A percentile compares a stretch with the other conserved stretches of the same genome.
Conservation (phyloP, 768 basidiomycete genomes). For the Podaxis carcinomalis region DNA sequence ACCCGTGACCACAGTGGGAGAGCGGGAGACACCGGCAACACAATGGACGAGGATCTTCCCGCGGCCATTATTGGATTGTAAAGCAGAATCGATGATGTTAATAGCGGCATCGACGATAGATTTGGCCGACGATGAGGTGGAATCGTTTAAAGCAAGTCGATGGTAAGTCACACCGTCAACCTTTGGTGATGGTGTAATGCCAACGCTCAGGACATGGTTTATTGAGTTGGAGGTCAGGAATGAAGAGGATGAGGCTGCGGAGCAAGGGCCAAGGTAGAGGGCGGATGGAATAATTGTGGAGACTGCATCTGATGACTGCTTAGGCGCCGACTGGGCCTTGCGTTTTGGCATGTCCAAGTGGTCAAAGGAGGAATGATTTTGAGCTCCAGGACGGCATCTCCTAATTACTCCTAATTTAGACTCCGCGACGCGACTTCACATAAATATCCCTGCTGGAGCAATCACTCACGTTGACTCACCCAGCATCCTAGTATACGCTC, state of each 20-base stretch:
- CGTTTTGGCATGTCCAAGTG: background rate
- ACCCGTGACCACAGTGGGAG: conserved; percentile 35
- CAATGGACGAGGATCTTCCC: conserved; percentile 41
- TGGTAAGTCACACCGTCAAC: conserved; percentile 30
- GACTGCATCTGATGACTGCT: conserved; percentile 13
- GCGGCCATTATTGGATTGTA: conserved; percentile 17
- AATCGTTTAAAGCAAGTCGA: conserved; percentile 34
- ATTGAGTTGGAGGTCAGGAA: conserved; percentile 32
- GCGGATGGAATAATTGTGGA: conserved; percentile 22
- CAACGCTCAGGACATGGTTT: conserved; percentile 38
- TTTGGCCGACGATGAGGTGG: conserved; percentile 23
- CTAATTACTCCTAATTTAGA: too few relatives aligned
- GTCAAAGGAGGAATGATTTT: background rate
- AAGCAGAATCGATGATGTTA: conserved; percentile 25
- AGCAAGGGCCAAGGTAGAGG: conserved; percentile 38
- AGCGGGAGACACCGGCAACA: conserved; percentile 41
- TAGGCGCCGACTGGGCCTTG: background rate
- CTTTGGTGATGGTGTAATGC: conserved; percentile 24
- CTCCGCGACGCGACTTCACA: background rate
- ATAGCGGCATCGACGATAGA: conserved; percentile 23
- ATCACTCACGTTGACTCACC: background rate
- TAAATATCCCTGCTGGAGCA: background rate
- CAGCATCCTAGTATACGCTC: too few relatives aligned
- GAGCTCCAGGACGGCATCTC: too few relatives aligned
- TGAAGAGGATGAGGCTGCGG: conserved; percentile 29